These are phyloP conservation scores for Pseudocohnilembus persalinus DNA, from an alignment of 169 alveolate genomes.

Conservation along the genomic window DNA sequence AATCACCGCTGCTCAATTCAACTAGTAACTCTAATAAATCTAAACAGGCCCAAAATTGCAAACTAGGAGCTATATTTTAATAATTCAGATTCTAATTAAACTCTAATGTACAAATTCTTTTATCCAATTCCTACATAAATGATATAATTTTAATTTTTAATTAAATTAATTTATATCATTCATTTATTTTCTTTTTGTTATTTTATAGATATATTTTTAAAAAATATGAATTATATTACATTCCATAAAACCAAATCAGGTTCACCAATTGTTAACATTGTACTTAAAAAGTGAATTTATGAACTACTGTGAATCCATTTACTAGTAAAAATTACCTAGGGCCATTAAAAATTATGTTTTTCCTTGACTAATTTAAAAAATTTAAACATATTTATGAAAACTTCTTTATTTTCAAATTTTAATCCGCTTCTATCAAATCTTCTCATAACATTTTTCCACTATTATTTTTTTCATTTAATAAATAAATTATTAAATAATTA, in stretches of 20 bases:
- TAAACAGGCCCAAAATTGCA: constrained; percentile 71
- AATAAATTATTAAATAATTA: too few species aligned
- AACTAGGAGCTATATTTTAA: constrained; percentile 35
- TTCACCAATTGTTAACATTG: constrained; percentile 7
- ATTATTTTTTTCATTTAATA: too few species aligned
- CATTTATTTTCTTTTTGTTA: constrained; percentile 18
- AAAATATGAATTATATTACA: neutral
- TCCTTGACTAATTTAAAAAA: neutral
- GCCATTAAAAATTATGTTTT: constrained; percentile 13
- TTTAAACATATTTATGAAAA: neutral
- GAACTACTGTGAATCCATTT: constrained; percentile 29
- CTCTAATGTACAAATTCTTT: constrained; percentile 16
- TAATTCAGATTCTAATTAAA: constrained; percentile 31
- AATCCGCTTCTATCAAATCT: constrained; percentile 20
- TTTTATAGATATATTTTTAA: constrained; percentile 30
- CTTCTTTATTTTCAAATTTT: neutral
- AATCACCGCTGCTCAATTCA: constrained; percentile 57
- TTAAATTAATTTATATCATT: neutral
- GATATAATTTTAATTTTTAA: constrained; percentile 15
- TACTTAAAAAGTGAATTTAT: neutral
- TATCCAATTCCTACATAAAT: constrained; percentile 1
- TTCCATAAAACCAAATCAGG: constrained; percentile 27
- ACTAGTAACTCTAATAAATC: constrained; percentile 61
- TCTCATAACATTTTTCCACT: constrained; percentile 25
- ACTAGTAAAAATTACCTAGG: constrained; percentile 1